Conservation (phyloP, 2,329 filamentous ascomycete species). For the Fusarium sp. region DNA sequence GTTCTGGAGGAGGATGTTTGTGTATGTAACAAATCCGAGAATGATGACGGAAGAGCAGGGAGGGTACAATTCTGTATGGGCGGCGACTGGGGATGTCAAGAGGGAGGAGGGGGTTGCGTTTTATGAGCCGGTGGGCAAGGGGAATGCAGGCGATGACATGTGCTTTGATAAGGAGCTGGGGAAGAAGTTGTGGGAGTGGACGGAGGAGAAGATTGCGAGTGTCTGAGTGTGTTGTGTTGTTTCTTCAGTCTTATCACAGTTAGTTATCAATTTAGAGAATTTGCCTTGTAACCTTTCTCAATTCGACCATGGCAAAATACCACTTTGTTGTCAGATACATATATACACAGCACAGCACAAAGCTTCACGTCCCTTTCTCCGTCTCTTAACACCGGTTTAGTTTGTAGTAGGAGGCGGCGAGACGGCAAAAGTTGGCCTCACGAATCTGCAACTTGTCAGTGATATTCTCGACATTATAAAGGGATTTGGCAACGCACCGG, state of each 20-base stretch:
- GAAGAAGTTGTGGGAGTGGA: slow-evolving; percentile 58
- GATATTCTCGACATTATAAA: not conserved
- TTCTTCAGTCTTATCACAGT: not conserved
- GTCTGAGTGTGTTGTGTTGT: not conserved
- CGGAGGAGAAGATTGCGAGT: slow-evolving; percentile 40
- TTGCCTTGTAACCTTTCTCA: slow-evolving; percentile 39
- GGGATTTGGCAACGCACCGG: slow-evolving; percentile 70
- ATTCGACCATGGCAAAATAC: slow-evolving; percentile 28
- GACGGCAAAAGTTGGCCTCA: slow-evolving; percentile 84
- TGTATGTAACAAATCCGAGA: slow-evolving; percentile 43
- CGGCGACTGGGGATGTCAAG: slow-evolving; percentile 45
- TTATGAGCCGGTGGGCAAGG: slow-evolving; percentile 51
- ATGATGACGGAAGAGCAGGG: slow-evolving; percentile 51
- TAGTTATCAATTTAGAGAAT: not conserved
- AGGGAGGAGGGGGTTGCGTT: slow-evolving; percentile 37
- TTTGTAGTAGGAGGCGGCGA: slow-evolving; percentile 77
- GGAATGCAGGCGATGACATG: slow-evolving; percentile 38
- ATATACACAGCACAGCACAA: slow-evolving; percentile 43
- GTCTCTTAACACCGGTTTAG: slow-evolving; percentile 35
- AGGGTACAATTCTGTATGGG: slow-evolving; percentile 53
- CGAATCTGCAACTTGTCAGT: slow-evolving; percentile 70
- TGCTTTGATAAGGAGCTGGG: slow-evolving; percentile 51
- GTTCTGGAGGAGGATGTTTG: slow-evolving; percentile 46
- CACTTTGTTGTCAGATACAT: slow-evolving; percentile 43
- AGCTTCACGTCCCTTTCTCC: slow-evolving; percentile 1